Percentiles rank a stretch among this genome's conserved stretches.
Conservation (phyloP, 306 rosid genomes). For the Dryas drummondii region DNA sequence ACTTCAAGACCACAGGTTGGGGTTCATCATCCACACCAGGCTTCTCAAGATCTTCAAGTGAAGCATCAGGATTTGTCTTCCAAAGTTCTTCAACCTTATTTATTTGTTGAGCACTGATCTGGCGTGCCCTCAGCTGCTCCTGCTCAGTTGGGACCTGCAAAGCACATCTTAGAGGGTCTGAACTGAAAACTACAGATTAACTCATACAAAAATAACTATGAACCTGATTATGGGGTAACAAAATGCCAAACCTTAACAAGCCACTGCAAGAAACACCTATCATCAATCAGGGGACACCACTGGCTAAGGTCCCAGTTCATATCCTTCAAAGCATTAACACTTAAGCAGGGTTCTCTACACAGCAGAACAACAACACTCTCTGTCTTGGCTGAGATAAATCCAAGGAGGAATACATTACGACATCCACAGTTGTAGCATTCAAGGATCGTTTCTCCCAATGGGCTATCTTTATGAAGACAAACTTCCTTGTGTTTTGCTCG, state of each 20-base stretch:
- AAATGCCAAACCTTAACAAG: constrained; percentile 79
- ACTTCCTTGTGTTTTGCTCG: constrained; percentile 99
- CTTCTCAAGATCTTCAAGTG: constrained; percentile 97
- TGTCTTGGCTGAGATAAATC: constrained; percentile 98
- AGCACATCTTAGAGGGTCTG: constrained; percentile 20
- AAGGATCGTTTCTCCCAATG: constrained; percentile 96
- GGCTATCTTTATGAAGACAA: constrained; percentile 98
- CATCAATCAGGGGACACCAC: constrained; percentile 99
- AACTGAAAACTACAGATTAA: not conserved
- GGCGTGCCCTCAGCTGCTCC: constrained; percentile 99
- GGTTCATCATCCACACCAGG: constrained; percentile 99
- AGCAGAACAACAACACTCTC: constrained; percentile 99
- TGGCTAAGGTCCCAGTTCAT: constrained; percentile 99
- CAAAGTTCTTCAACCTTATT: constrained; percentile 98
- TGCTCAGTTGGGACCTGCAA: constrained; percentile 96
- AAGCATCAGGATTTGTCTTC: constrained; percentile 98
- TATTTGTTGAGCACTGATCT: constrained; percentile 98
- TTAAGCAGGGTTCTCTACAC: constrained; percentile 98
- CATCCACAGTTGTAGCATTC: constrained; percentile 99
- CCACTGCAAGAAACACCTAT: constrained; percentile 99
- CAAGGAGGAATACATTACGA: constrained; percentile 96
- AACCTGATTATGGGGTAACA: constrained; percentile 8
- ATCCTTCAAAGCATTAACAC: constrained; percentile 98
- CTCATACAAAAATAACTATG: constrained; percentile 1
- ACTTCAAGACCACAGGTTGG: constrained; percentile 87